Conservation (phyloP, 805 yeast genomes). For the Wickerhamomyces mucosus region DNA sequence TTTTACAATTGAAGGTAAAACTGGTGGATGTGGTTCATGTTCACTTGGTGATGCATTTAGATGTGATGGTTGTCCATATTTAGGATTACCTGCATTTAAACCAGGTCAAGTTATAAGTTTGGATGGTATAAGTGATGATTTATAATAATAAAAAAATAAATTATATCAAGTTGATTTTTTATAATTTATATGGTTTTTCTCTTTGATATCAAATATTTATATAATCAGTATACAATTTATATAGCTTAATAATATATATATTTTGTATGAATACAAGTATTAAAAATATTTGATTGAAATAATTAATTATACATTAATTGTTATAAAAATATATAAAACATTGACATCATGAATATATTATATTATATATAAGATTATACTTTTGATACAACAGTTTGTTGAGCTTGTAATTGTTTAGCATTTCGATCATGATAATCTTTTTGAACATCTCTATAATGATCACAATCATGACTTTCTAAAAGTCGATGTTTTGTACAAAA, state of each 20-base stretch:
- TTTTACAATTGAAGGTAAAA: conserved; percentile 92
- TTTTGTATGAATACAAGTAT: too few species aligned
- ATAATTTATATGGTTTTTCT: background rate
- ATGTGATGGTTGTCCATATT: conserved; percentile 96
- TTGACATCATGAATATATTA: too few species aligned
- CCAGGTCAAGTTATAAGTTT: conserved; percentile 88
- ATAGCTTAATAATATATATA: too few species aligned
- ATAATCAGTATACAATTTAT: too few species aligned
- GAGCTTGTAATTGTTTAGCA: conserved; percentile 51
- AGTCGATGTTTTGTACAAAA: conserved; percentile 59
- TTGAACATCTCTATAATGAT: conserved; percentile 50
- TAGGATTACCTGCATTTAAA: conserved; percentile 96
- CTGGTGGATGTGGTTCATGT: conserved; percentile 97
- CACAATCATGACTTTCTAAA: conserved; percentile 52
- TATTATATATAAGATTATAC: too few species aligned
- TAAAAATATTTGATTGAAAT: too few species aligned
- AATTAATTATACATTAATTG: too few species aligned
- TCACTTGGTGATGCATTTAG: conserved; percentile 97
- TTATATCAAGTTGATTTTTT: too few species aligned
- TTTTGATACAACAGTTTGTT: conserved; percentile 48
- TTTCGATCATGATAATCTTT: conserved; percentile 53
- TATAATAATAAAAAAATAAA: too few species aligned
- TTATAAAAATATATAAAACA: too few species aligned
- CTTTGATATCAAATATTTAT: too few species aligned
- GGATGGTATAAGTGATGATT: conserved; percentile 69